A percentile compares a stretch with the other conserved stretches of the same genome.
These are phyloP conservation scores for Guillardia theta DNA, from an alignment of 78 protist species.

Conservation along the genomic window DNA sequence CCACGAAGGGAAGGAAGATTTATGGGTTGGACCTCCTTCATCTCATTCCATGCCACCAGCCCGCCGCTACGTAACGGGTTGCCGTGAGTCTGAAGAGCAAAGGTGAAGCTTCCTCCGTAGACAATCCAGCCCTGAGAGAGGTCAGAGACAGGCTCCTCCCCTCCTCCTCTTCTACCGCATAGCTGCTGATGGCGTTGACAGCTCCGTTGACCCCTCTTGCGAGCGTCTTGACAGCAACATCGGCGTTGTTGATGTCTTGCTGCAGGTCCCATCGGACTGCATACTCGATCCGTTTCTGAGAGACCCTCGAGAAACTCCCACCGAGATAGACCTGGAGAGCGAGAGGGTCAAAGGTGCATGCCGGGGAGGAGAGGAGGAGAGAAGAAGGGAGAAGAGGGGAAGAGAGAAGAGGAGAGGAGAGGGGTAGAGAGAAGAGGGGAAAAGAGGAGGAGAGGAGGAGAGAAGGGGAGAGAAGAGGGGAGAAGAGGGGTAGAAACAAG, in stretches of 20 bases:
- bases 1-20: too few relatives aligned
- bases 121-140: neutral
- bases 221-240: neutral
- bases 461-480: too few relatives aligned
- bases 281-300: neutral
- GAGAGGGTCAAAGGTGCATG: too few relatives aligned
- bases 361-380: too few relatives aligned
- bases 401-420: too few relatives aligned
- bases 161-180: too few relatives aligned
- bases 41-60: neutral
- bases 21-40: too few relatives aligned
- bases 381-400: too few relatives aligned
- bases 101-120: neutral
- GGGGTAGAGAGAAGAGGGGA: too few relatives aligned
- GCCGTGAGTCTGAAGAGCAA: neutral
- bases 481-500: too few relatives aligned
- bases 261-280: neutral
- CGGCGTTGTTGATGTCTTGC: neutral
- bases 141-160: neutral
- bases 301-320: neutral
- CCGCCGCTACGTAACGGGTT: neutral
- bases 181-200: neutral
- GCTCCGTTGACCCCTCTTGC: neutral
- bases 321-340: neutral
- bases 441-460: too few relatives aligned